Evolutionary conservation across 768 basidiomycete species (phyloP), one percentile per base, ranked within the genome.

Genomic region (Melanogaster broomeanus): DNA sequence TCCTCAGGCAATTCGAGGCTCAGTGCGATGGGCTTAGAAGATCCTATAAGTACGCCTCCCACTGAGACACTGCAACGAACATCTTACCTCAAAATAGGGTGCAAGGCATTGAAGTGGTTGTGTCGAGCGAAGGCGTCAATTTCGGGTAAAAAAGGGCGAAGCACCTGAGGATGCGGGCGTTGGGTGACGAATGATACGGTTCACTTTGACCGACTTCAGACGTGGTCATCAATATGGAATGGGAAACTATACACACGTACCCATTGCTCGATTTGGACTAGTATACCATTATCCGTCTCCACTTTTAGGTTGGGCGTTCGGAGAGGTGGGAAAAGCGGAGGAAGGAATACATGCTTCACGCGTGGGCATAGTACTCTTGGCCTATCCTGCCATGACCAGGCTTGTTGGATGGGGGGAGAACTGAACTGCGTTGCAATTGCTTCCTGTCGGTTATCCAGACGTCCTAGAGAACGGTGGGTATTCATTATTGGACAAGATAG

Each of bases 191-290:
- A n/a, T n/a, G 37, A 78, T 67, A 25, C 76, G 71, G 53, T 82
- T 74, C 38, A 81, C 83, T 83, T 37, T 18, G 41, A 15, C 5
- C 6, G 11, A 2, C 42, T 7, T 52, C 10, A 49, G 28, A 25
- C 13, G 18, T 21, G 10, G 7, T 11, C 1, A 13, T 13, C 8
- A 22, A n/a, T n/a, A 19, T 2, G 30, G 2, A n/a, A 44, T 18
- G 19, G 16, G 19, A 31, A 44, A 21, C 21, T 10, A 27, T 2
- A 63, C 78, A 28, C 50, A 85, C 83, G 68, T 56, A 76, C 80
- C 57, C 85, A 86, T 31, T 80, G 74, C 55, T 85, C 84, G 18
- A 85, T 66, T 56, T 85, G 81, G 60, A 87, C 85, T n/a, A 61
- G 74, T 25, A 87, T 77, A 5, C 82, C 80, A n/a, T 53, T 55